Base-by-base conservation (phyloP, 208 protist species). In the Histomonas meleagridis region DNA sequence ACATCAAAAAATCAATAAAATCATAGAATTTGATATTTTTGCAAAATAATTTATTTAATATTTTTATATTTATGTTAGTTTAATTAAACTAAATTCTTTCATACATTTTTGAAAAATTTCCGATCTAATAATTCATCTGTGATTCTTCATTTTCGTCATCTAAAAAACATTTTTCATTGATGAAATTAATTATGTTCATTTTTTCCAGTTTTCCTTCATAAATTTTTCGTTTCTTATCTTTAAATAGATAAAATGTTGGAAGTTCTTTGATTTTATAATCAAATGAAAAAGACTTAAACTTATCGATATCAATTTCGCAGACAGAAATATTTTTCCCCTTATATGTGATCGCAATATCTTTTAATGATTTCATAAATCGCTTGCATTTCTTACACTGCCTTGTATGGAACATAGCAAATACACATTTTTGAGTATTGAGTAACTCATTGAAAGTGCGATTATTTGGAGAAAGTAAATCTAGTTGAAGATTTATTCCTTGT, bases 261-360 rank as follows among this genome's bases (percentile, higher is more conserved):
- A 26, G 38, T 57, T 86, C 55, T 86, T 46, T 0, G 16, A 86
- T 57, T 86, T 51, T 51, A 38, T 38, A 86, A 55, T 86, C 76
- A 86, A 86, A 86, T 18, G 55, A 55, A 16, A 86, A 86, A 28
- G 76, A 86, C 18, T 46, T 46, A 48, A 46, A 86, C 55, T 86
- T 86, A 1, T 86, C 40, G 2, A 43, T 55, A 16, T 86, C 28
- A 38, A 86, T 40, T 55, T 86, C 76, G 18, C 46, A 51, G 14
- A 86, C 18, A 53, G 46, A 43, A 86, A 86, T 46, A 57, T 86
- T 46, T 86, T 55, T 40, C 38, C 55, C 76, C 38, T 38, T 12
- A 49, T 38, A 86, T 51, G 76, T 46, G n/a, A 38, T 14, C 32
- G 46, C 76, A 32, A 35, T 55, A 16, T n/a, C 23, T 55, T 9